Conservation (phyloP, 768 basidiomycete genomes). For the Terana coerulea region DNA sequence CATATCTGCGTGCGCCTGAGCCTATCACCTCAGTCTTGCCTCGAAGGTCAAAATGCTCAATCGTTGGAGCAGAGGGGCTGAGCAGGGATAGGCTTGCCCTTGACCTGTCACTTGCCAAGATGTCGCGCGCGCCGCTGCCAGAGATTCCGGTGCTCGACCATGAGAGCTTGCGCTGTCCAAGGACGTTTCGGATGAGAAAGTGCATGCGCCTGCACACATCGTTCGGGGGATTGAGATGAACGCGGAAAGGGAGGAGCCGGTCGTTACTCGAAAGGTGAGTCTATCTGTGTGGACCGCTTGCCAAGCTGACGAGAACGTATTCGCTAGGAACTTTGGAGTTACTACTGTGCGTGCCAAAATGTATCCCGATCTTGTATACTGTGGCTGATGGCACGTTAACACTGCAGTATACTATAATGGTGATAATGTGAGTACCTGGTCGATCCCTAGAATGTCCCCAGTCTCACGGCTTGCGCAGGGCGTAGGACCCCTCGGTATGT, state of each 20-base stretch:
- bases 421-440: slow-evolving; percentile 57
- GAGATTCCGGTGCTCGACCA: slow-evolving; percentile 4
- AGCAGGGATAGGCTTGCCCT: no score
- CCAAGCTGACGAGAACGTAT: background rate
- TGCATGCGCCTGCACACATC: no score
- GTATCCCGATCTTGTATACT: background rate
- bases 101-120: background rate
- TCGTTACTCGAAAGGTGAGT: slow-evolving; percentile 52
- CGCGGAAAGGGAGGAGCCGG: slow-evolving; percentile 46
- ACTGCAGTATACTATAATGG: slow-evolving; percentile 85
- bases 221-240: background rate
- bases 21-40: no score
- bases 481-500: slow-evolving; percentile 54
- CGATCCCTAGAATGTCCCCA: background rate
- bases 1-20: no score
- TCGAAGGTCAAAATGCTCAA: no score
- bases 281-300: background rate
- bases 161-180: slow-evolving; percentile 3
- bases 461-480: slow-evolving; percentile 39
- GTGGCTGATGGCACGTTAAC: slow-evolving; percentile 4
- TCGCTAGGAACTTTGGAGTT: slow-evolving; percentile 66
- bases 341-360: slow-evolving; percentile 52
- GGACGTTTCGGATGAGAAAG: background rate
- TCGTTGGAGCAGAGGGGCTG: no score
- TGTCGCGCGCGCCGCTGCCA: slow-evolving; percentile 4